Evolutionary conservation across 2,329 filamentous ascomycete species (phyloP).

Genomic region (Botrytis galanthina): DNA sequence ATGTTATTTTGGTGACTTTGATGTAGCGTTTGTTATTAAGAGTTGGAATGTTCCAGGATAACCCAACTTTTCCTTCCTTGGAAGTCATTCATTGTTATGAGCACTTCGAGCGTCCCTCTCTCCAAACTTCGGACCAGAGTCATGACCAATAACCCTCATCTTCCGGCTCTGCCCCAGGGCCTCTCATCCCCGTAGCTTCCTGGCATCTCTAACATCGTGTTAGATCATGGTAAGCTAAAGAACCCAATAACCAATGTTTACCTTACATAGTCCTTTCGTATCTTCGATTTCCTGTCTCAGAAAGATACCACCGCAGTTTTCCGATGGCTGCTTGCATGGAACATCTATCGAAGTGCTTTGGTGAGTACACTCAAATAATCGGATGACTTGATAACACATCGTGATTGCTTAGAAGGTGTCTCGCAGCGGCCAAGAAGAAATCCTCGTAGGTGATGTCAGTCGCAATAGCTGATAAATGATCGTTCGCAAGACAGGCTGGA

Average conservation of each 20-base stretch:
- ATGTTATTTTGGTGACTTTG: neutral
- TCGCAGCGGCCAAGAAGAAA: neutral
- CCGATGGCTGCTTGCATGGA: slow-evolving; percentile 26
- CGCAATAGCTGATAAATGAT: neutral
- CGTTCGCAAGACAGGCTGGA: neutral
- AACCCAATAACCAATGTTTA: neutral
- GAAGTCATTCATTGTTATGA: neutral
- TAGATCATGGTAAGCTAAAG: neutral
- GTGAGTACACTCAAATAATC: slow-evolving; percentile 34
- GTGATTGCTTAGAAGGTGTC: neutral
- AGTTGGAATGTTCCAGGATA: neutral
- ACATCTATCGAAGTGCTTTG: slow-evolving; percentile 25
- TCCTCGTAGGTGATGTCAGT: neutral
- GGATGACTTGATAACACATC: slow-evolving; percentile 36
- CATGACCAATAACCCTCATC: slow-evolving; percentile 33
- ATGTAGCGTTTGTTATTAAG: neutral
- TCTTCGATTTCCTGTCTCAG: slow-evolving; percentile 32
- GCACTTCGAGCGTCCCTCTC: neutral
- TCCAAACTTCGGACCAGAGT: neutral
- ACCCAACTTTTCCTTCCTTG: neutral
- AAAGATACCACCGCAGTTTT: slow-evolving; percentile 30
- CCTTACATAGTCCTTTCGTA: slow-evolving; percentile 26
- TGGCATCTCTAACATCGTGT: slow-evolving; percentile 26
- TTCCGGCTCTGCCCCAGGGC: slow-evolving; percentile 19
- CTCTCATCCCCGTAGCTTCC: slow-evolving; percentile 21